phyloP scores from a whole-genome alignment of 345 rosid species.

The Viola odorata region DNA sequence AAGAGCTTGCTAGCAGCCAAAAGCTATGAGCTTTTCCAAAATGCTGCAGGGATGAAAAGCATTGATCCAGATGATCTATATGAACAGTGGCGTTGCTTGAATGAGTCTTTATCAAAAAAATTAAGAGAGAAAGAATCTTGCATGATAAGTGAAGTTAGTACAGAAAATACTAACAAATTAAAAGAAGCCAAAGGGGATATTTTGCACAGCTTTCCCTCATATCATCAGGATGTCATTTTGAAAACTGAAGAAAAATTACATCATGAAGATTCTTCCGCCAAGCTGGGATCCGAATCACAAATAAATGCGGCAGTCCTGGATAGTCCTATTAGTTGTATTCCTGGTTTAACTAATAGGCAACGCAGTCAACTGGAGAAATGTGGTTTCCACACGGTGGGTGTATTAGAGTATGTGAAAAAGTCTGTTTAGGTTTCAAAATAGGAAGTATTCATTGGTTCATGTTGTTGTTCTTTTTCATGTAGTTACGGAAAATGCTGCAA shows the following conservation, averaged over 20 bases:
- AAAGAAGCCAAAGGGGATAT: slow-evolving; percentile 27
- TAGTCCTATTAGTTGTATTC: slow-evolving; percentile 43
- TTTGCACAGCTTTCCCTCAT: slow-evolving; percentile 19
- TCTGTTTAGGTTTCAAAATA: slow-evolving; percentile 4
- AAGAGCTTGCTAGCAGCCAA: slow-evolving; percentile 28
- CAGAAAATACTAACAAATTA: neutral
- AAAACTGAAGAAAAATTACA: slow-evolving; percentile 33
- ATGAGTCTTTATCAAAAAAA: slow-evolving; percentile 25
- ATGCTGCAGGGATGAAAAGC: slow-evolving; percentile 27
- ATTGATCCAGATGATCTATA: slow-evolving; percentile 38
- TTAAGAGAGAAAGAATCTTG: neutral
- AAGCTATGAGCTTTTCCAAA: too few relatives aligned
- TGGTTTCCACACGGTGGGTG: slow-evolving; percentile 80
- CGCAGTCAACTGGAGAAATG: slow-evolving; percentile 51
- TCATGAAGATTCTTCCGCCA: slow-evolving; percentile 22
- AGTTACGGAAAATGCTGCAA: slow-evolving; percentile 72
- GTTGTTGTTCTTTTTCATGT: slow-evolving; percentile 24
- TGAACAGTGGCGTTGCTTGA: slow-evolving; percentile 39
- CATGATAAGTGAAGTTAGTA: slow-evolving; percentile 3
- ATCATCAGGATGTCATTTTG: slow-evolving; percentile 17
- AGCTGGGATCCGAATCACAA: slow-evolving; percentile 14
- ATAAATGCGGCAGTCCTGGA: slow-evolving; percentile 39
- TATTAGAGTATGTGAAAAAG: slow-evolving; percentile 9
- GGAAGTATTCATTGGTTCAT: slow-evolving; percentile 16
- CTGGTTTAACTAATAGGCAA: slow-evolving; percentile 67